Evolutionary conservation across 306 rosid species (phyloP).

Genomic region (Astragalus glycyphyllos): DNA sequence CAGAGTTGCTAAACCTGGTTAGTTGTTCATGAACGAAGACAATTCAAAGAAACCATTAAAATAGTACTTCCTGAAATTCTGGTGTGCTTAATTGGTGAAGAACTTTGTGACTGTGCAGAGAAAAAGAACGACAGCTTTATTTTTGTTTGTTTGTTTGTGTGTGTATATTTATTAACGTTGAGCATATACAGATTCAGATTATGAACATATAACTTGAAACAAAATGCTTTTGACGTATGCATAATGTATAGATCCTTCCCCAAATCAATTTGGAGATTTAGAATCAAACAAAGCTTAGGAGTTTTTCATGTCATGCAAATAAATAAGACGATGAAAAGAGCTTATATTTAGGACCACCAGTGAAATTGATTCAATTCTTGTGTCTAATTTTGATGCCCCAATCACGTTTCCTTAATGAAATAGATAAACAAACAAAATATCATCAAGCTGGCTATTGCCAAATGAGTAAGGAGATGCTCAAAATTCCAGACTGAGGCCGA

Average conservation of each 20-base stretch:
- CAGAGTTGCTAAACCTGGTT: conserved; percentile 20
- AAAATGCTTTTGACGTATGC: not conserved
- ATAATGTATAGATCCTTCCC: not conserved
- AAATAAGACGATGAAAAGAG: not conserved
- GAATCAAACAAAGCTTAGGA: not conserved
- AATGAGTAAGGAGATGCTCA: no score
- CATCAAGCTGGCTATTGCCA: not conserved
- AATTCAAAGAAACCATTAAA: no score
- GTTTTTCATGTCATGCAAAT: not conserved
- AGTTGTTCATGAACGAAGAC: conserved; percentile 3
- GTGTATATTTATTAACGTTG: not conserved
- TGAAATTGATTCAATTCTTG: not conserved
- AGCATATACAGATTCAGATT: not conserved
- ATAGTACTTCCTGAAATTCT: no score
- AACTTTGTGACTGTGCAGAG: no score
- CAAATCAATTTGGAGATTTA: not conserved
- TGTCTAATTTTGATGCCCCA: conserved; percentile 34
- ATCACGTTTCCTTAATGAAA: not conserved
- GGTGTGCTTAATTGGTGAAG: no score
- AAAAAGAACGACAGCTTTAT: no score
- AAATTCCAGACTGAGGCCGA: no score
- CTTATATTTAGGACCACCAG: not conserved
- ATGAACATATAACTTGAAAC: not conserved
- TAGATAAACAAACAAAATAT: not conserved
- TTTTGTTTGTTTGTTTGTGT: not conserved